Evolutionary conservation across 2,329 filamentous ascomycete genomes (phyloP).

Genomic region (Trichoderma semiorbis): DNA sequence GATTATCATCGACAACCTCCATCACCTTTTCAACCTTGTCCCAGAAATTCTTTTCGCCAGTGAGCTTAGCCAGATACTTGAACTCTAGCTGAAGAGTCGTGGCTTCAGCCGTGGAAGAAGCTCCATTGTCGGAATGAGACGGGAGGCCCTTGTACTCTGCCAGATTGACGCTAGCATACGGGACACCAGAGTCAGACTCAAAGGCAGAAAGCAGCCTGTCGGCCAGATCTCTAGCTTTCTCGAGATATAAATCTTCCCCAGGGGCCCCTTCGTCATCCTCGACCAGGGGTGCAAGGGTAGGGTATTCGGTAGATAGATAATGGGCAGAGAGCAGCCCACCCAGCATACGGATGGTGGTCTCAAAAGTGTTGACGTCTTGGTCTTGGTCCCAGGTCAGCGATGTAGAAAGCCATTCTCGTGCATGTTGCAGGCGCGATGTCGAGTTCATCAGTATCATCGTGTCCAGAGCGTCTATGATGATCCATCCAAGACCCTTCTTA

Average conservation of each 20-base stretch:
- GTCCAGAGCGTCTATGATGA: slow-evolving; percentile 93
- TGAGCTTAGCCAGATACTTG: slow-evolving; percentile 94
- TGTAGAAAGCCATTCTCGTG: slow-evolving; percentile 82
- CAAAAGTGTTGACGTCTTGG: slow-evolving; percentile 95
- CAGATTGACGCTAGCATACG: slow-evolving; percentile 86
- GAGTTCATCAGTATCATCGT: slow-evolving; percentile 99
- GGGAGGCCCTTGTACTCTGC: slow-evolving; percentile 70
- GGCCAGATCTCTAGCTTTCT: slow-evolving; percentile 91
- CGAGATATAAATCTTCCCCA: slow-evolving; percentile 89
- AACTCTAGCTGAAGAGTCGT: slow-evolving; percentile 92
- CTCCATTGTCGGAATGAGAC: slow-evolving; percentile 80
- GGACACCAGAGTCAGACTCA: slow-evolving; percentile 80
- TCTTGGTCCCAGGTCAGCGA: slow-evolving; percentile 83
- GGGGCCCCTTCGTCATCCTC: slow-evolving; percentile 69
- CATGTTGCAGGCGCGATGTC: slow-evolving; percentile 77
- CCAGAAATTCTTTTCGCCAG: slow-evolving; percentile 91
- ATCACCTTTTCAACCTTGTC: slow-evolving; percentile 88
- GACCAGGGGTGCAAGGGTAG: slow-evolving; percentile 69
- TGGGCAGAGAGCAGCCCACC: slow-evolving; percentile 90
- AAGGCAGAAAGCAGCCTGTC: slow-evolving; percentile 85
- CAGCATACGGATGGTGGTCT: slow-evolving; percentile 97
- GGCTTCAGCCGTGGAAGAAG: slow-evolving; percentile 90
- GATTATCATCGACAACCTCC: slow-evolving; percentile 81
- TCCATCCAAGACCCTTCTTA: slow-evolving; percentile 88
- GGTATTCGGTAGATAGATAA: slow-evolving; percentile 83